These are phyloP conservation scores for Macadamia integrifolia DNA, from an alignment of 164 flowering plant genomes.

Conservation along the genomic window DNA sequence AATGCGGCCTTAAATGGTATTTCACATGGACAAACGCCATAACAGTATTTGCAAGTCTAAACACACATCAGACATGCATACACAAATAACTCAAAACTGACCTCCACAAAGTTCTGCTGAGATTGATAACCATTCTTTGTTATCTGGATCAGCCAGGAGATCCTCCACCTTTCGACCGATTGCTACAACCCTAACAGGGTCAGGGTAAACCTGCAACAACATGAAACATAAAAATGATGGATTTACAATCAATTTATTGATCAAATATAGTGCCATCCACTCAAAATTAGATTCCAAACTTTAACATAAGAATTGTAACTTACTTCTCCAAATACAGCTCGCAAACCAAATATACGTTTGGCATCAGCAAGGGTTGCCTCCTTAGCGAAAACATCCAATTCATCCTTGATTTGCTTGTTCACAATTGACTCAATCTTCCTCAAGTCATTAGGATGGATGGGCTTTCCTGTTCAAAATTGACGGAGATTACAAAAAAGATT, in stretches of 20 bases:
- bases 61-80: too few species aligned
- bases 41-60: too few species aligned
- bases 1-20: too few species aligned
- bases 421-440: conserved; percentile 79
- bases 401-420: conserved; percentile 76
- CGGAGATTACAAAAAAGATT: not conserved
- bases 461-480: conserved; percentile 56
- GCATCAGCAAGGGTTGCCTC: conserved; percentile 82
- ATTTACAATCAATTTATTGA: not conserved
- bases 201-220: conserved; percentile 80
- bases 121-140: conserved; percentile 63
- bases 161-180: conserved; percentile 87
- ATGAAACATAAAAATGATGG: not conserved
- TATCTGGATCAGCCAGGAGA: conserved; percentile 73
- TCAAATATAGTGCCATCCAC: not conserved
- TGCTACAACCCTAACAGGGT: conserved; percentile 94
- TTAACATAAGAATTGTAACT: conserved; percentile 12
- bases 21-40: too few species aligned
- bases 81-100: conserved; percentile 8
- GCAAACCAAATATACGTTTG: conserved; percentile 71
- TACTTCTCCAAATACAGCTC: conserved; percentile 99
- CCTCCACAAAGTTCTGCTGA: conserved; percentile 99
- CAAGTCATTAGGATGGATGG: conserved; percentile 63
- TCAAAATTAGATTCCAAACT: not conserved
- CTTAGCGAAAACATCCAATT: conserved; percentile 66